Conservation (phyloP, 768 basidiomycete genomes). For the Tephrocybe sp. region DNA sequence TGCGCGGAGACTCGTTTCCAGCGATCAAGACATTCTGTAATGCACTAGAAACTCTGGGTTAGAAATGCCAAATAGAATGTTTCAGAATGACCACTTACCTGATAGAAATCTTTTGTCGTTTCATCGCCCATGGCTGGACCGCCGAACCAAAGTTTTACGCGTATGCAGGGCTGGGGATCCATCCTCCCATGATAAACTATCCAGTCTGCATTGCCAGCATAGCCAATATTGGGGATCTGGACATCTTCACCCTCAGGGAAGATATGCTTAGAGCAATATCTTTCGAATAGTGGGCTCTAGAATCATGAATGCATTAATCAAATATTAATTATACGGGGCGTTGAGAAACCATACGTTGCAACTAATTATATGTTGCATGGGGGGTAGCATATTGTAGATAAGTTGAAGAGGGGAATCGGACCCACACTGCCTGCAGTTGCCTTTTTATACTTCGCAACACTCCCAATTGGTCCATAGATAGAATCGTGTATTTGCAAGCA, state of each 20-base stretch:
- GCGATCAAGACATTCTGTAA: slow-evolving; percentile 12
- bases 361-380: too few relatives aligned
- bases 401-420: too few relatives aligned
- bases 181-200: slow-evolving; percentile 10
- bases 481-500: too few relatives aligned
- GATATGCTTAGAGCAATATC: too few relatives aligned
- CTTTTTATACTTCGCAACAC: too few relatives aligned
- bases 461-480: too few relatives aligned
- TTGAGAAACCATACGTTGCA: too few relatives aligned
- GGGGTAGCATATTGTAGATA: too few relatives aligned
- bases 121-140: neutral
- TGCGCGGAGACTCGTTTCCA: slow-evolving; percentile 17
- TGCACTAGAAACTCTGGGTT: neutral
- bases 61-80: neutral
- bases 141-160: slow-evolving; percentile 17
- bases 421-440: too few relatives aligned
- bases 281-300: too few relatives aligned
- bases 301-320: too few relatives aligned
- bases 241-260: neutral
- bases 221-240: neutral
- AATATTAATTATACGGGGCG: too few relatives aligned
- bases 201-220: slow-evolving; percentile 8
- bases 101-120: neutral
- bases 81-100: slow-evolving; percentile 1
- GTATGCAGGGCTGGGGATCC: neutral